Conservation (phyloP, 345 rosid species). For the Arabidopsis arenosa region DNA sequence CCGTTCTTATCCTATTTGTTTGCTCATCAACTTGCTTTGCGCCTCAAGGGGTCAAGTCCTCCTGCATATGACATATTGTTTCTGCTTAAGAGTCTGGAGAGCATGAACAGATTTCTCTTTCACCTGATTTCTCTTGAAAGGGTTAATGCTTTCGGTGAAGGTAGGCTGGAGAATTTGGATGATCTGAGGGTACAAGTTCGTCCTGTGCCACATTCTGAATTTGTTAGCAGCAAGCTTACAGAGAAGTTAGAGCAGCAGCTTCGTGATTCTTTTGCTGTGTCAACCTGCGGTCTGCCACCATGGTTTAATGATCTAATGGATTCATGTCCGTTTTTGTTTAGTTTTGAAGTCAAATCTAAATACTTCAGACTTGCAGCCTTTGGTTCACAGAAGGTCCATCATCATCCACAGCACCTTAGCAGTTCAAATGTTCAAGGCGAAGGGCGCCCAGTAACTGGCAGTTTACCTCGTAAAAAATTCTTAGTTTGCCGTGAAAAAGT, state of each 20-base stretch:
- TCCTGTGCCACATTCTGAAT: conserved; percentile 66
- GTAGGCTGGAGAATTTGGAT: conserved; percentile 65
- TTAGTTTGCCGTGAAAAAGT: conserved; percentile 70
- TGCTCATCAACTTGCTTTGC: conserved; percentile 58
- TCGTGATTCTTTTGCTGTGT: conserved; percentile 74
- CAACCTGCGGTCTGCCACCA: conserved; percentile 72
- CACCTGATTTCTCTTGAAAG: conserved; percentile 70
- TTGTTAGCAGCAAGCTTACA: conserved; percentile 80
- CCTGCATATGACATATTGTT: conserved; percentile 67
- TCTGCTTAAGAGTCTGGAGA: conserved; percentile 80
- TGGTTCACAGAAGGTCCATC: conserved; percentile 58
- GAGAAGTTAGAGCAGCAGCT: conserved; percentile 96
- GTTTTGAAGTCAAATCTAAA: conserved; percentile 81
- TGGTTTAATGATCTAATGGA: conserved; percentile 88
- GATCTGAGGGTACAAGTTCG: conserved; percentile 56
- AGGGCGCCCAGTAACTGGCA: conserved; percentile 52
- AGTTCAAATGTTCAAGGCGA: conserved; percentile 57
- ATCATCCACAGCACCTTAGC: conserved; percentile 49
- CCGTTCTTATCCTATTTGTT: conserved; percentile 62
- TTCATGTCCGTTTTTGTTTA: conserved; percentile 89
- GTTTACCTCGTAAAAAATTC: conserved; percentile 73
- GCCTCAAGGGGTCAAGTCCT: conserved; percentile 60
- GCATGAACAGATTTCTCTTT: conserved; percentile 67
- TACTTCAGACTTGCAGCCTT: conserved; percentile 84
- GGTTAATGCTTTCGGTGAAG: conserved; percentile 68